Evolutionary conservation across 495 filamentous ascomycete species (phyloP), one percentile per base, ranked within the genome.

Genomic region (Penicillium silybi): DNA sequence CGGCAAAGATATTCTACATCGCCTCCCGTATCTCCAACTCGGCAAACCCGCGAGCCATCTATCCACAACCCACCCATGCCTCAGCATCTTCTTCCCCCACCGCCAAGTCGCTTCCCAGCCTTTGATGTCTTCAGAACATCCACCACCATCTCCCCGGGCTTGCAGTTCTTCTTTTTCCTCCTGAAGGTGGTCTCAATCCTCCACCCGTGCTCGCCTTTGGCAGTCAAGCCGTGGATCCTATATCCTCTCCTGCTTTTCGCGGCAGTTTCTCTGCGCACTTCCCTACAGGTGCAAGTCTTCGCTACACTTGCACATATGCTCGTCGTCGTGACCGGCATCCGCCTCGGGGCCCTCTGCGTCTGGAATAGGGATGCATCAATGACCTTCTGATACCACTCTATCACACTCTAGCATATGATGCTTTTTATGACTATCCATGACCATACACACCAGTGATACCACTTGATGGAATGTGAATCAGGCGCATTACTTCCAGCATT

Each of bases 241-340:
- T 89, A 86, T 57, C 80, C 84, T 26, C 63, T 89, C 16, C 64
- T 89, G 5, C 61, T 71, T 15, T 54, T 87, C 5, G 85, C 85
- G 17, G 75, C 76, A 0, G 48, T 87, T 4, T 81, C 85, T 39
- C 56, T 80, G 9, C 55, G 60, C 9, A 44, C 53, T 7, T 64
- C 48, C 20, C 16, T 68, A 6, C 48, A 44, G 2, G 22, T 63
- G 7, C 72, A 75, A 44, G 22, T 56, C 8, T 11, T 66, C 15
- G 57, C 61, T 9, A 46, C 64, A 2, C 8, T 67, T 8, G 19
- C 67, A 7, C 73, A 77, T 59, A 40, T 74, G 13, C 9, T 64
- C 0, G 52, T 69, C 3, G 64, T 76, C 23, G 56, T 51, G 13
- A 17, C 72, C 4, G 62, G 66, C 47, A 62, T 67, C 42, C 59